Evolutionary conservation across 768 basidiomycete species (phyloP), one percentile per base, ranked within the genome.

Genomic region (Neoboletus subvelutipes): DNA sequence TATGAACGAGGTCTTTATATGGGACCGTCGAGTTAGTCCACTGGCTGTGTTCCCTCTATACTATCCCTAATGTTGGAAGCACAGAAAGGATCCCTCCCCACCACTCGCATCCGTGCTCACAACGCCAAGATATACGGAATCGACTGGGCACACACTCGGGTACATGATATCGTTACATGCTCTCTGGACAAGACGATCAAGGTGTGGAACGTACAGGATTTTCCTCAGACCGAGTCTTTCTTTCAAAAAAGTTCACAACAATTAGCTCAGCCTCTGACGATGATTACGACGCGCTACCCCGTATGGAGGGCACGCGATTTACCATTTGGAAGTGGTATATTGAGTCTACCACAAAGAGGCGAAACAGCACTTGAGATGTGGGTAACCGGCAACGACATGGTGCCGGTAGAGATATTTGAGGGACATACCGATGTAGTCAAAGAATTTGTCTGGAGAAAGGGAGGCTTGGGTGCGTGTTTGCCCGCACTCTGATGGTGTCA

Each of bases 111-210:
- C 55, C 77, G 79, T 29, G 95, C 92, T 0, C 95, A 98, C 66
- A 77, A 76, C n/a, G 84, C 92, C 34, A 94, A 94, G 73, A 97
- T 98, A 45, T 98, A 99, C 60, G 97, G 97, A 2, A 94, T 99
- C 52, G 96, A 98, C 72, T 99, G 96, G 95, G 87, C 92, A 8
- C 86, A 92, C 50, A 76, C 80, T 18, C 73, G 78, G 41, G 75
- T 79, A n/a, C 80, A 87, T 64, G 88, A 94, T 68, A 80, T 99
- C 36, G 85, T 96, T 10, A 98, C 96, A 1, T 99, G 97, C 67
- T 95, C 94, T 0, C 78, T 98, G 0, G 96, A 98, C 77, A 92
- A 89, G 69, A 88, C 90, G 0, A 90, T 98, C 76, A 97, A 97
- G 70, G 79, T 87, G 17, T 93, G 93, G 92, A 78, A 80, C 54